Evolutionary conservation across 2,329 filamentous ascomycete genomes (phyloP).

Genomic region (Gaeumannomyces tritici): DNA sequence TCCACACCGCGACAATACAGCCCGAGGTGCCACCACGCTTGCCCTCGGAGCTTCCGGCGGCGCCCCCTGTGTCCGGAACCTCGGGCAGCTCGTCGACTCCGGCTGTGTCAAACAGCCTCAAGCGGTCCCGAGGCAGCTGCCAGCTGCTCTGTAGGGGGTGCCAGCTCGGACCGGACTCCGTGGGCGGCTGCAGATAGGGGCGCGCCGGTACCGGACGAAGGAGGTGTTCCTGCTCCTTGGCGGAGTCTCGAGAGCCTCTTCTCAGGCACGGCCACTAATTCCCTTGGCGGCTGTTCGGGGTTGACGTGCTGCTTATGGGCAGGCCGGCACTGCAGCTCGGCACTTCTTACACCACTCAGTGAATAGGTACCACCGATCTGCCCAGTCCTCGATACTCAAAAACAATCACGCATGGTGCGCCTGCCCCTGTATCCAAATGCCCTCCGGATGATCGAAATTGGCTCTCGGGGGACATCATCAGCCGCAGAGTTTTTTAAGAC

Average conservation of each 20-base stretch:
- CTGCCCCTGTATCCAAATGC: not conserved
- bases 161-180: not conserved
- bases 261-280: not conserved
- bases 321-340: not conserved
- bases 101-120: not conserved
- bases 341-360: not conserved
- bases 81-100: not conserved
- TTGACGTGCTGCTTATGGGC: too few relatives aligned
- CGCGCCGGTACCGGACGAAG: not conserved
- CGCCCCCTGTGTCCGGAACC: not conserved
- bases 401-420: not conserved
- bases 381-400: not conserved
- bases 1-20: constrained; percentile 63
- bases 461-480: not conserved
- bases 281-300: too few relatives aligned
- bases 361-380: not conserved
- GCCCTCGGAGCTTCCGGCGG: not conserved
- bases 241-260: not conserved
- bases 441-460: not conserved
- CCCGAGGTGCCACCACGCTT: constrained; percentile 38
- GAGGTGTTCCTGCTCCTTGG: not conserved
- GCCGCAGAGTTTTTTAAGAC: too few relatives aligned
- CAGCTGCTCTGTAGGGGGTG: not conserved
- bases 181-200: not conserved
- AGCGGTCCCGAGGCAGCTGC: not conserved